Evolutionary conservation across 2,329 filamentous ascomycete genomes (phyloP).

Genomic region (Lecanicillium sp.): DNA sequence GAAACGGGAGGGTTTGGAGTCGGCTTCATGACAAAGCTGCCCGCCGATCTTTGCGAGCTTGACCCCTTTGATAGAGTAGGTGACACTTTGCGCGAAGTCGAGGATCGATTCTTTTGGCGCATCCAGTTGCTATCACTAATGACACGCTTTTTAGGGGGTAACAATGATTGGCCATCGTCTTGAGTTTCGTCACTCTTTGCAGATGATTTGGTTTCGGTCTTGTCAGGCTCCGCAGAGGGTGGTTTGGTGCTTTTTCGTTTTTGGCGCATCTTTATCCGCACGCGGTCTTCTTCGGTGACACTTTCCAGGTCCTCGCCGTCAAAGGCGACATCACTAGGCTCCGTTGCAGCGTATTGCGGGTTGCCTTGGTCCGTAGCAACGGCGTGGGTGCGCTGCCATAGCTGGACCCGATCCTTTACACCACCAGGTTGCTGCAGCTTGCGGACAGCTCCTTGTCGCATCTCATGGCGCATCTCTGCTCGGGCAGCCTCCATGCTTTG

Average conservation of each 20-base stretch:
- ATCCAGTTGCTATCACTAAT: slow-evolving; percentile 91
- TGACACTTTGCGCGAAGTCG: slow-evolving; percentile 32
- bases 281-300: slow-evolving; percentile 52
- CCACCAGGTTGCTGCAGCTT: slow-evolving; percentile 54
- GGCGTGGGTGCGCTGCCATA: slow-evolving; percentile 76
- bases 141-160: slow-evolving; percentile 80
- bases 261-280: slow-evolving; percentile 46
- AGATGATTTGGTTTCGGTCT: slow-evolving; percentile 10
- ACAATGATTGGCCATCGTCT: slow-evolving; percentile 34
- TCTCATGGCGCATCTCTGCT: slow-evolving; percentile 31
- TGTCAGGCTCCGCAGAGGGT: slow-evolving; percentile 18
- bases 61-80: slow-evolving; percentile 16
- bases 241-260: slow-evolving; percentile 25
- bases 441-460: slow-evolving; percentile 39
- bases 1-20: slow-evolving; percentile 46
- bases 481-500: slow-evolving; percentile 53
- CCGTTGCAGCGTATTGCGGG: slow-evolving; percentile 43
- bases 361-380: slow-evolving; percentile 48
- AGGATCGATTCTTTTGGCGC: slow-evolving; percentile 47
- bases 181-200: slow-evolving; percentile 16
- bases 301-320: slow-evolving; percentile 48
- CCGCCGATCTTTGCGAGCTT: slow-evolving; percentile 38
- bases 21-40: slow-evolving; percentile 44
- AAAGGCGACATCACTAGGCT: slow-evolving; percentile 54
- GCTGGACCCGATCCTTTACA: slow-evolving; percentile 71